Base-by-base conservation (phyloP, 257 asterid species). In the Solanum stenotomum region DNA sequence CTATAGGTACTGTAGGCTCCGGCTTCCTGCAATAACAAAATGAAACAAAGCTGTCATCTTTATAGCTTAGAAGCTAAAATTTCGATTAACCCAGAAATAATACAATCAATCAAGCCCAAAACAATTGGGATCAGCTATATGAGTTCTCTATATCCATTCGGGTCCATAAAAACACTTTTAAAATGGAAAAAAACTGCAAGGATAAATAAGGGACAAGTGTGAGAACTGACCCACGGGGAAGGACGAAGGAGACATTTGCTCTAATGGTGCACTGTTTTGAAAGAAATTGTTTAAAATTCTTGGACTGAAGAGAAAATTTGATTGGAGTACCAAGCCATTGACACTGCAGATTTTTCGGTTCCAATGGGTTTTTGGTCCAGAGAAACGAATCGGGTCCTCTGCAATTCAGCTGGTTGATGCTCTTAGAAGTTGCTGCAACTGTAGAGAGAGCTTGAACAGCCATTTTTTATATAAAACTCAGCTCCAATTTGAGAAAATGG, bases 391-490 rank as follows among this genome's bases (percentile, higher is more conserved):
- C 68, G 87, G 71, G 25, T 68, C 70, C 87, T 29, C 74, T 25
- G 90, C 20, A 87, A 31, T 87, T 90, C 70, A 59, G 89, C 25
- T 84, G 87, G 88, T 35, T 29, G 42, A 89, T 63, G 40, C 87
- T 56, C 37, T 88, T n/a, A 40, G 90, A 74, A 68, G 82, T 33
- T 23, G 88, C 29, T 40, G 93, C 72, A 34, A 89, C 46, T 46
- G 93, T 87, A 2, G 91, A 90, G 86, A 92, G 88, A 79, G 92
- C 38, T 16, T 75, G 91, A 87, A 94, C 93, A n/a, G 95, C 96
- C 97, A 94, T 93, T 89, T 65, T 46, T 29, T 3, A 4, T 3
- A 34, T 27, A 65, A 38, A 65, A 46, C 56, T 5, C 3, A 29
- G 31, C 35, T 83, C 65, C 85, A 12, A 72, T 68, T 76, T 35